Percentiles rank a stretch among this genome's conserved stretches.
Conservation (phyloP, 345 rosid species). For the Brassica incana region DNA sequence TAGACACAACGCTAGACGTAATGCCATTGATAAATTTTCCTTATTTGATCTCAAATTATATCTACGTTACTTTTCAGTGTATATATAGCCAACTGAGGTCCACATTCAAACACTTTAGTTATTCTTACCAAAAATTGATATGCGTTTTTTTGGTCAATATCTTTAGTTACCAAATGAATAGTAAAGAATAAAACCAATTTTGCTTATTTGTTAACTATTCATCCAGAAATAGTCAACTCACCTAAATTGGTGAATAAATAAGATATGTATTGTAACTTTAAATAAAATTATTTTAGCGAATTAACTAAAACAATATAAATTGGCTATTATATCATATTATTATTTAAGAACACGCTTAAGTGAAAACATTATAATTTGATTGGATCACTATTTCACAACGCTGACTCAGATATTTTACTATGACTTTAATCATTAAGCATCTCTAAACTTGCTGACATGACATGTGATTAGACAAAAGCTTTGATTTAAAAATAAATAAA, state of each 20-base stretch:
- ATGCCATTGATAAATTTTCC: constrained; percentile 19
- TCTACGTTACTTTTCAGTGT: neutral
- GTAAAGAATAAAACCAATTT: neutral
- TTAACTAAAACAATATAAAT: neutral
- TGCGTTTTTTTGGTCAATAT: constrained; percentile 3
- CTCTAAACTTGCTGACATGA: too few relatives aligned
- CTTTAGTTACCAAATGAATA: neutral
- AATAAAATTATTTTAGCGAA: neutral
- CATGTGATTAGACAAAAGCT: too few relatives aligned
- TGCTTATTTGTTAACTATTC: neutral
- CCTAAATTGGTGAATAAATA: neutral
- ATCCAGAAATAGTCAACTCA: neutral
- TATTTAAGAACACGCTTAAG: too few relatives aligned
- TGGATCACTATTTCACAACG: too few relatives aligned
- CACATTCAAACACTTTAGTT: neutral
- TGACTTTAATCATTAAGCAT: too few relatives aligned
- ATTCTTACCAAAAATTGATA: constrained; percentile 1
- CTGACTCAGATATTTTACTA: too few relatives aligned
- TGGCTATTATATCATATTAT: neutral
- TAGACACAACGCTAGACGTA: constrained; percentile 6
- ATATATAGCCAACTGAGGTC: constrained; percentile 18
- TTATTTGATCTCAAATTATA: neutral
- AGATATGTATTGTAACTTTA: neutral
- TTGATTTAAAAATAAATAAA: too few relatives aligned
- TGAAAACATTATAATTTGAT: too few relatives aligned